A percentile compares a stretch with the other conserved stretches of the same genome.
These are phyloP conservation scores for Sungouiella thailandica DNA, from an alignment of 805 yeast species.

Conservation along the genomic window DNA sequence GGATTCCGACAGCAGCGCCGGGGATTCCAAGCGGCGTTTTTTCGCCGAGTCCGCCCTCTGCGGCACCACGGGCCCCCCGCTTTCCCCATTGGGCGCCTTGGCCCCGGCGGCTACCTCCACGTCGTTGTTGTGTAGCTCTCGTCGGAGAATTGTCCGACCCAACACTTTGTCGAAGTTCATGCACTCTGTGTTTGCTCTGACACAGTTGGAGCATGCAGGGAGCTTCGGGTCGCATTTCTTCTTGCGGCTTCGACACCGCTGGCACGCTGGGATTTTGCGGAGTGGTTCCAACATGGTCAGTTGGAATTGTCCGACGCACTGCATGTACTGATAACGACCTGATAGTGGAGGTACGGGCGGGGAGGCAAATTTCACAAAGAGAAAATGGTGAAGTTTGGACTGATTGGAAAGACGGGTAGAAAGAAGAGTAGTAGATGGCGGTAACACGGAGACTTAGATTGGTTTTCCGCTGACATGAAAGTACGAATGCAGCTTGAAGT, in stretches of 20 bases:
- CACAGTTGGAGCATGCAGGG: constrained; percentile 15
- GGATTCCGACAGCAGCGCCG: background rate
- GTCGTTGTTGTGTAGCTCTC: background rate
- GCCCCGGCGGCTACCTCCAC: background rate
- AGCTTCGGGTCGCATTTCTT: constrained; percentile 13
- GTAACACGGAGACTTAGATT: too few relatives aligned
- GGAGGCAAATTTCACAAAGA: too few relatives aligned
- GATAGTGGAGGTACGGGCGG: too few relatives aligned
- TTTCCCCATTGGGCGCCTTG: background rate
- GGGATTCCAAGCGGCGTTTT: background rate
- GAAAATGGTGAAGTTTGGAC: too few relatives aligned
- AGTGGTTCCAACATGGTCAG: too few relatives aligned
- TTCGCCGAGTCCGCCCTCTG: background rate
- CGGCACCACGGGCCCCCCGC: too few relatives aligned
- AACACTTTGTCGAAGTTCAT: background rate
- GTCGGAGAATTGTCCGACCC: background rate
- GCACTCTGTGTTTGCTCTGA: background rate
- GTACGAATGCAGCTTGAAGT: too few relatives aligned
- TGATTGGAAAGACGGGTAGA: too few relatives aligned
- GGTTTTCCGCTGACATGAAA: too few relatives aligned
- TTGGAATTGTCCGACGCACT: too few relatives aligned
- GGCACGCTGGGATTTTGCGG: constrained; percentile 12
- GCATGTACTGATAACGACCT: too few relatives aligned
- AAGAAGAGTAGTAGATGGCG: too few relatives aligned
- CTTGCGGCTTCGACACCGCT: constrained; percentile 10